Conservation (phyloP, 2,329 filamentous ascomycete species). For the Penicillium sp. region DNA sequence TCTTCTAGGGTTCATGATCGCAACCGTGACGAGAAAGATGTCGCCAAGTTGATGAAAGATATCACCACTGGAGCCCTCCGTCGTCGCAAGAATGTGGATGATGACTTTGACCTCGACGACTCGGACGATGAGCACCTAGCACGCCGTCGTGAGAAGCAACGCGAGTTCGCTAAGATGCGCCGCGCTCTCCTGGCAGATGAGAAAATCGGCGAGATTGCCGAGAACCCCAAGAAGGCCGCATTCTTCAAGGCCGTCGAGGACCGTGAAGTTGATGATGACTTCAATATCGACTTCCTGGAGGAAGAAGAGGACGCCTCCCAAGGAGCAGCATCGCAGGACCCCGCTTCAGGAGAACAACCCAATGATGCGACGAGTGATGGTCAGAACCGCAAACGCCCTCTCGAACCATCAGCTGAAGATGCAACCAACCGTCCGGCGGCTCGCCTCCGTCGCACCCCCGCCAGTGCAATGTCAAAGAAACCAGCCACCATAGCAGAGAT, state of each 20-base stretch:
- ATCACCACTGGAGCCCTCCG: conserved; percentile 86
- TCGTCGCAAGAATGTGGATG: conserved; percentile 69
- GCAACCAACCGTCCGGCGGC: conserved; percentile 56
- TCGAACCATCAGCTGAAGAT: conserved; percentile 44
- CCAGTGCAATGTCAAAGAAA: conserved; percentile 58
- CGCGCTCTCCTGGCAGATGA: conserved; percentile 85
- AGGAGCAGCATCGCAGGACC: conserved; percentile 31
- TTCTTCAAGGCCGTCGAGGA: conserved; percentile 92
- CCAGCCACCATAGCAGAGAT: conserved; percentile 77
- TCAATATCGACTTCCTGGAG: conserved; percentile 74
- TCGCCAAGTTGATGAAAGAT: conserved; percentile 89
- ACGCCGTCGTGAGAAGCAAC: conserved; percentile 74
- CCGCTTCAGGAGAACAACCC: conserved; percentile 20
- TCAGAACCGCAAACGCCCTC: conserved; percentile 44
- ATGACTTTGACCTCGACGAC: conserved; percentile 83
- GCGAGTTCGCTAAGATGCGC: conserved; percentile 88
- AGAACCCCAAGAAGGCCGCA: conserved; percentile 83
- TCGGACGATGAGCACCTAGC: conserved; percentile 80
- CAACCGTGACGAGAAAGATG: conserved; percentile 76
- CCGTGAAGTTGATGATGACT: conserved; percentile 65
- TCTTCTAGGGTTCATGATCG: conserved; percentile 70
- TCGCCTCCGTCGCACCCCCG: conserved; percentile 60
- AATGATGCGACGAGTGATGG: conserved; percentile 20
- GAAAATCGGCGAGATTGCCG: conserved; percentile 83
- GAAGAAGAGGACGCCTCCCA: conserved; percentile 44